Evolutionary conservation across 768 basidiomycete genomes (phyloP).

Genomic region (Auricularia auricula-judae): DNA sequence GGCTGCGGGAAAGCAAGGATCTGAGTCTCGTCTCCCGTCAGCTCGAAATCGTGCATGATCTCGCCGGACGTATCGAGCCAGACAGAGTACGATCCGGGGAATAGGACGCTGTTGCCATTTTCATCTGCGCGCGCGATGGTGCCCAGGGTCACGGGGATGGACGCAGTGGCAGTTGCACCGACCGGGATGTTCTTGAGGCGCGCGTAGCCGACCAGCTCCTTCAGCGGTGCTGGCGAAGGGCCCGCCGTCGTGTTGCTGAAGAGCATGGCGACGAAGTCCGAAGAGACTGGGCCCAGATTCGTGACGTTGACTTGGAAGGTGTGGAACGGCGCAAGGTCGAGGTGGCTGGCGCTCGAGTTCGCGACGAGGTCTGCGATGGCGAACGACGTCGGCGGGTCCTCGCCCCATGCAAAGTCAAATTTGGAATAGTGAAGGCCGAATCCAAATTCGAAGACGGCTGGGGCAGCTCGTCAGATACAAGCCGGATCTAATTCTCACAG

Average conservation of each 20-base stretch:
- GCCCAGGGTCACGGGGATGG: conserved; percentile 34
- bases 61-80: conserved; percentile 31
- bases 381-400: conserved; percentile 25
- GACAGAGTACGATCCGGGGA: conserved; percentile 31
- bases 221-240: conserved; percentile 40
- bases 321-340: conserved; percentile 36
- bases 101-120: conserved; percentile 34
- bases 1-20: conserved; percentile 31
- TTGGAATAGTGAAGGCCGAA: conserved; percentile 25
- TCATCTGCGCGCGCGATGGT: conserved; percentile 38
- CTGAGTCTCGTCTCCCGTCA: conserved; percentile 31
- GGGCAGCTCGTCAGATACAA: too few species aligned
- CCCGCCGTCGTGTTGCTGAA: conserved; percentile 39
- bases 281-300: conserved; percentile 37
- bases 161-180: conserved; percentile 20
- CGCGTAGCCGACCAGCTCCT: conserved; percentile 38
- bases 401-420: conserved; percentile 41
- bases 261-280: conserved; percentile 45
- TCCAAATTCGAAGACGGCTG: background rate
- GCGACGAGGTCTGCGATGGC: conserved; percentile 30
- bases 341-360: conserved; percentile 9
- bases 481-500: too few species aligned
- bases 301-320: conserved; percentile 37
- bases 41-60: conserved; percentile 30
- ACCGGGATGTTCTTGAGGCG: conserved; percentile 26